Percentiles rank a stretch among this genome's conserved stretches.
These are phyloP conservation scores for Galerina marginata DNA, from an alignment of 768 basidiomycete species.

Conservation along the genomic window DNA sequence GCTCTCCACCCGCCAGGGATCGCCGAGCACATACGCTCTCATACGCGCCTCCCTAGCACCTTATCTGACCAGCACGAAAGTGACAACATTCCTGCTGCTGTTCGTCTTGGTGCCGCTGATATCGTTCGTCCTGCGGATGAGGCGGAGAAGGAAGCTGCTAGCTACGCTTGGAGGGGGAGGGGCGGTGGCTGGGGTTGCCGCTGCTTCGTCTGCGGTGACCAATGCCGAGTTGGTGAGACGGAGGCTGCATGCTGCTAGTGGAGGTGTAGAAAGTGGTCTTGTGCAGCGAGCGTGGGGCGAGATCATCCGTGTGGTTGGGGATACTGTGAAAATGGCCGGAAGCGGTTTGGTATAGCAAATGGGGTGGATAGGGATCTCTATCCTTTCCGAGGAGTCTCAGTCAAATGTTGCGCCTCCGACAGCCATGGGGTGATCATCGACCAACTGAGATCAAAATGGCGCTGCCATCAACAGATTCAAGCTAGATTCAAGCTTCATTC, in stretches of 20 bases:
- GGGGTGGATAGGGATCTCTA: too few species aligned
- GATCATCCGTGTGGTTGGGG: constrained; percentile 55
- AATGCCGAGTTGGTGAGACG: constrained; percentile 63
- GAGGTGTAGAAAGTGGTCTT: constrained; percentile 40
- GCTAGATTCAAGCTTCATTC: too few species aligned
- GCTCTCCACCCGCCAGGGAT: constrained; percentile 17
- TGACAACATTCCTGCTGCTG: constrained; percentile 54
- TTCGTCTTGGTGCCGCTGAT: constrained; percentile 52
- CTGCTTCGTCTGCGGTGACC: constrained; percentile 32
- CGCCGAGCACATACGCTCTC: constrained; percentile 44
- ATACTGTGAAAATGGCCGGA: constrained; percentile 79
- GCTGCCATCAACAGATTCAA: neutral
- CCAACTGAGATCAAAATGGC: neutral
- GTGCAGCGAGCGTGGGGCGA: constrained; percentile 55
- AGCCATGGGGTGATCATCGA: too few species aligned
- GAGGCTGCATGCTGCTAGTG: constrained; percentile 51
- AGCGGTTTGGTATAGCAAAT: constrained; percentile 47
- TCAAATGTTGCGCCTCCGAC: too few species aligned
- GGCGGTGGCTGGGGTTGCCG: constrained; percentile 17
- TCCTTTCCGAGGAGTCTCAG: too few species aligned
- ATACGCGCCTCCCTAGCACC: constrained; percentile 54
- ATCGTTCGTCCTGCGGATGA: constrained; percentile 56
- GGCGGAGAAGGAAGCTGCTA: constrained; percentile 44
- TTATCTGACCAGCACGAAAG: constrained; percentile 52
- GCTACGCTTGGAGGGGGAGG: constrained; percentile 18